Conservation (phyloP, 441 rosid genomes). For the Capsella rubella region DNA sequence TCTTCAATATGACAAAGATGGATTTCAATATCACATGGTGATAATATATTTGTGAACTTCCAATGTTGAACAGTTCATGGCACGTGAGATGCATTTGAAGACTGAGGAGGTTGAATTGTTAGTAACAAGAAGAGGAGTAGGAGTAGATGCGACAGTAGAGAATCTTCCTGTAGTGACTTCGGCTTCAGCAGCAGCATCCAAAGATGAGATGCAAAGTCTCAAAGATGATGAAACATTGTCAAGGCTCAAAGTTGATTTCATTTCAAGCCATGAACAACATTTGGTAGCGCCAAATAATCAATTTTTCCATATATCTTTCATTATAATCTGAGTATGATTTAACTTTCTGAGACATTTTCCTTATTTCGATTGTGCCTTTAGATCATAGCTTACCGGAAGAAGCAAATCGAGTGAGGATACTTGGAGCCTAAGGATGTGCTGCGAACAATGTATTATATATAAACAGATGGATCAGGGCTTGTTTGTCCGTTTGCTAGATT, state of each 20-base stretch:
- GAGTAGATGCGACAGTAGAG: conserved; percentile 34
- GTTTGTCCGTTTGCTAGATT: conserved; percentile 33
- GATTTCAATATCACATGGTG: neutral
- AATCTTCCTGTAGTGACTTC: conserved; percentile 25
- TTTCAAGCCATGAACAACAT: conserved; percentile 32
- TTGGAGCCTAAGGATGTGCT: conserved; percentile 22
- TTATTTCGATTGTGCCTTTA: conserved; percentile 22
- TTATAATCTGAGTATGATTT: conserved; percentile 9
- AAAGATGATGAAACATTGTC: conserved; percentile 51
- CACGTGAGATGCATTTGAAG: conserved; percentile 53
- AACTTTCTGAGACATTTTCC: conserved; percentile 12
- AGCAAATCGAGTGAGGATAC: conserved; percentile 32
- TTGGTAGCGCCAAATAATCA: conserved; percentile 24
- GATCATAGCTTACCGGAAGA: conserved; percentile 32
- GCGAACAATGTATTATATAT: conserved; percentile 9
- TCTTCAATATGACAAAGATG: conserved; percentile 5
- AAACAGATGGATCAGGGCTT: conserved; percentile 36
- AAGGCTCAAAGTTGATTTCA: conserved; percentile 30
- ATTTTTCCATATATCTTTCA: neutral
- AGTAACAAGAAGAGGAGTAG: conserved; percentile 47
- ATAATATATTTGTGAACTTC: conserved; percentile 26
- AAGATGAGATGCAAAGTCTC: conserved; percentile 50
- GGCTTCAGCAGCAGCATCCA: conserved; percentile 31
- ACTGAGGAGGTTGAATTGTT: conserved; percentile 69
- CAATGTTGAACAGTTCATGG: conserved; percentile 53